Percentiles rank a stretch among this genome's conserved stretches.
Evolutionary conservation across 106 monocot species (phyloP).

Genomic region (Ottelia alismoides): DNA sequence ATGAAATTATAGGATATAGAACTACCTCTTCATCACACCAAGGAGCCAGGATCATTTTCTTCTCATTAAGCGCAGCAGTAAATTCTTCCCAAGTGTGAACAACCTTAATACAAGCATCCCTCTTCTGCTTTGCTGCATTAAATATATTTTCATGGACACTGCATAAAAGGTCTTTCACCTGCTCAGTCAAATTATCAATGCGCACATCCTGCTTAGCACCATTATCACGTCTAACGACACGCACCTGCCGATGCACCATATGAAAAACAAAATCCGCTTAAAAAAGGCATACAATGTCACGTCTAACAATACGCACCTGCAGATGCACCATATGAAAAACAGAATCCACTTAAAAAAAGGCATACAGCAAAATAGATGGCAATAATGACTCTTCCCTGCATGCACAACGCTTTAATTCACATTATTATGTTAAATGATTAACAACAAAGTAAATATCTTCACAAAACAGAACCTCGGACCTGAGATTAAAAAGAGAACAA

Average conservation of each 20-base stretch:
- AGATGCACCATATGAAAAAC: too few relatives aligned
- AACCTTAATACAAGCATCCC: slow-evolving; percentile 66
- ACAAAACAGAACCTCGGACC: too few relatives aligned
- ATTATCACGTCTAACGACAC: slow-evolving; percentile 84
- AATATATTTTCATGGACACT: slow-evolving; percentile 64
- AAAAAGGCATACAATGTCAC: too few relatives aligned
- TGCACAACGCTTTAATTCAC: too few relatives aligned
- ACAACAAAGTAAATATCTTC: too few relatives aligned
- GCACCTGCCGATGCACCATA: too few relatives aligned
- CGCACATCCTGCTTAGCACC: slow-evolving; percentile 63
- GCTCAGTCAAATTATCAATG: slow-evolving; percentile 41
- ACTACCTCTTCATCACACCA: slow-evolving; percentile 99
- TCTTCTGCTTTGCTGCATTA: slow-evolving; percentile 71
- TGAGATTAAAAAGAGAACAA: too few relatives aligned
- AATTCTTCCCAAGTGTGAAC: slow-evolving; percentile 90
- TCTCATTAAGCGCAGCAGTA: slow-evolving; percentile 54
- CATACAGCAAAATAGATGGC: too few relatives aligned
- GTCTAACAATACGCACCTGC: slow-evolving; percentile 82
- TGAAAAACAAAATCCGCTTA: too few relatives aligned
- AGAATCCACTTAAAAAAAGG: too few relatives aligned
- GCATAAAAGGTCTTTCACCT: slow-evolving; percentile 41
- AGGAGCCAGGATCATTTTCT: slow-evolving; percentile 86
- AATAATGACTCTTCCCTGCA: too few relatives aligned
- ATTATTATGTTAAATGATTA: too few relatives aligned
- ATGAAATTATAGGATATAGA: not conserved